These are phyloP conservation scores for Physcomitrium patens DNA, from an alignment of 225 moss, liverwort and hornwort species.

Conservation along the genomic window DNA sequence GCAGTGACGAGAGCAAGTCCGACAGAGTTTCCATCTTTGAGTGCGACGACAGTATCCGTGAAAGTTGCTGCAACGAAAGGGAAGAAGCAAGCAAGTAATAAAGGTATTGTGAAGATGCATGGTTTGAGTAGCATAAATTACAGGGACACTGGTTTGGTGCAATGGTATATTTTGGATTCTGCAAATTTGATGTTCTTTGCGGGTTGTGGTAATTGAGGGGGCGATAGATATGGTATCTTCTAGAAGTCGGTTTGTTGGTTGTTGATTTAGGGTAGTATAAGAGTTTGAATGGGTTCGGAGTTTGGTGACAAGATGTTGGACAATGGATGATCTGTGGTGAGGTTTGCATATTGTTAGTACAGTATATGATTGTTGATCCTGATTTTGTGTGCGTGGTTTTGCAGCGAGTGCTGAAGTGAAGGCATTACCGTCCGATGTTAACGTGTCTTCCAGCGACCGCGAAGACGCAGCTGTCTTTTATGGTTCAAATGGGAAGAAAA, in stretches of 20 bases:
- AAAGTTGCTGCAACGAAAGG: slow-evolving; percentile 37
- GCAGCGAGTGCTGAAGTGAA: slow-evolving; percentile 62
- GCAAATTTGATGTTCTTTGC: no score
- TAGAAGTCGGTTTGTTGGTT: no score
- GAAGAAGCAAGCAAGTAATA: slow-evolving; percentile 41
- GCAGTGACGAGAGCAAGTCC: slow-evolving; percentile 42
- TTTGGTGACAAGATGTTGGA: no score
- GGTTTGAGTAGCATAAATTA: background rate
- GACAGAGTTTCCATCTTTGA: slow-evolving; percentile 59
- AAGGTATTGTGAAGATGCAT: slow-evolving; percentile 32
- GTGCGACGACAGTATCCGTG: slow-evolving; percentile 34
- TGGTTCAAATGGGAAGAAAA: slow-evolving; percentile 68
- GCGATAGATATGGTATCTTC: no score
- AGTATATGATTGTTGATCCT: background rate
- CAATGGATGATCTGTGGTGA: background rate
- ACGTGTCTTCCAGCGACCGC: slow-evolving; percentile 67
- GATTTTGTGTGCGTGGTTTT: slow-evolving; percentile 4
- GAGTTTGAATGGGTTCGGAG: no score
- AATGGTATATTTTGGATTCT: no score
- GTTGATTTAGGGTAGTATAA: no score
- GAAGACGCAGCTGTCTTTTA: slow-evolving; percentile 48
- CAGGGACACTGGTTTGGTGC: background rate
- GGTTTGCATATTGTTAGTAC: background rate
- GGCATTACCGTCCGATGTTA: slow-evolving; percentile 67
- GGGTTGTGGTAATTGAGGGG: no score